Percentiles rank a stretch among this genome's conserved stretches.
phyloP scores from a whole-genome alignment of 2,329 filamentous ascomycete species.

The Aureobasidium sp. region DNA sequence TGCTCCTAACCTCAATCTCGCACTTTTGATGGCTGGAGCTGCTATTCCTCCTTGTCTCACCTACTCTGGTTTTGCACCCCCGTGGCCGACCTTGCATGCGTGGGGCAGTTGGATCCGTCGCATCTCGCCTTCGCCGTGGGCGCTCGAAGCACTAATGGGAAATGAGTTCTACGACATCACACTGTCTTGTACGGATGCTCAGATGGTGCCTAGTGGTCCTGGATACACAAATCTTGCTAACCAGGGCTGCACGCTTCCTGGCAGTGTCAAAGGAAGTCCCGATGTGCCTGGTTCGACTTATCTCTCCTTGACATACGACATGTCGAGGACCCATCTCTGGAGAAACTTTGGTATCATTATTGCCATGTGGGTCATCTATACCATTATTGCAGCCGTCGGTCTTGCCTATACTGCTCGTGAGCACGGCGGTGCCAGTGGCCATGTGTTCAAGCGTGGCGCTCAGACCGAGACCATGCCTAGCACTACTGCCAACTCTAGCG shows the following conservation, averaged over 20 bases:
- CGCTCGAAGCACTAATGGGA: constrained; percentile 59
- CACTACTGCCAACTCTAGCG: not conserved
- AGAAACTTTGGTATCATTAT: constrained; percentile 49
- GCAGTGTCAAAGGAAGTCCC: constrained; percentile 46
- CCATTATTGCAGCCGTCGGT: constrained; percentile 19
- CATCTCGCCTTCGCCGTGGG: constrained; percentile 58
- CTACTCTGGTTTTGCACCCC: constrained; percentile 54
- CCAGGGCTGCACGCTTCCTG: constrained; percentile 55
- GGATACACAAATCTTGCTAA: constrained; percentile 38
- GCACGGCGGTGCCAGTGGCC: constrained; percentile 8
- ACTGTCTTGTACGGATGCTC: constrained; percentile 49
- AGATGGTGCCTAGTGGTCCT: constrained; percentile 32
- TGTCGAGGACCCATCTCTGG: constrained; percentile 55
- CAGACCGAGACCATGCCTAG: not conserved
- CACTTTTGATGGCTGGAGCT: constrained; percentile 16
- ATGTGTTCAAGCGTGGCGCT: constrained; percentile 16
- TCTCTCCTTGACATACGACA: constrained; percentile 49
- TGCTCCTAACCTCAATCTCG: constrained; percentile 13
- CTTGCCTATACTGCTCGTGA: constrained; percentile 14
- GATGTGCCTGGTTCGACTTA: constrained; percentile 49
- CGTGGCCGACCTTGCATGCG: constrained; percentile 55
- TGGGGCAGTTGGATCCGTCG: constrained; percentile 56
- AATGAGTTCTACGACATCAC: constrained; percentile 61
- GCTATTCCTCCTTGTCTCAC: constrained; percentile 35
- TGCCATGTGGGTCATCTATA: constrained; percentile 38